phyloP scores from a whole-genome alignment of 495 filamentous ascomycete species.

The Penicillium alfredii region DNA sequence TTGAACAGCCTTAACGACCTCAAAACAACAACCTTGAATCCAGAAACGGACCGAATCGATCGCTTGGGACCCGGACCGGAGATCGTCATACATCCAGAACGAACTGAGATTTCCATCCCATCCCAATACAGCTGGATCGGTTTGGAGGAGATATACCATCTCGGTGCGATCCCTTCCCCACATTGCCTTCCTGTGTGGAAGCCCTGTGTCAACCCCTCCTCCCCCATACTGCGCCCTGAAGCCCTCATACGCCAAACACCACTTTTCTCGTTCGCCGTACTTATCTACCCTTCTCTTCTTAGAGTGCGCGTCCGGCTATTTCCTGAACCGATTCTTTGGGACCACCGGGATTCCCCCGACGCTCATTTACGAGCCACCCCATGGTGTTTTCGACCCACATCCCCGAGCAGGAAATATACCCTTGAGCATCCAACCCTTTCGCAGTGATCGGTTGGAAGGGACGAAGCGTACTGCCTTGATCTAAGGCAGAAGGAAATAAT shows the following conservation, averaged over 20 bases:
- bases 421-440: slow-evolving; percentile 6
- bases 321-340: not conserved
- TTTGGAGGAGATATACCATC: not conserved
- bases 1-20: slow-evolving; percentile 11
- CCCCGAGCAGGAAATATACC: slow-evolving; percentile 8
- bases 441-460: slow-evolving; percentile 18
- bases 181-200: slow-evolving; percentile 3
- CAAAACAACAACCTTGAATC: slow-evolving; percentile 5
- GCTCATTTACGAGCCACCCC: slow-evolving; percentile 1
- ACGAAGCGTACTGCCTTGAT: slow-evolving; percentile 21
- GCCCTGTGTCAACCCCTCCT: slow-evolving; percentile 22
- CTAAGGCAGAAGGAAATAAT: slow-evolving; percentile 27
- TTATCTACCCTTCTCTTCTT: not conserved
- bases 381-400: slow-evolving; percentile 14
- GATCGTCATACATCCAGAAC: slow-evolving; percentile 12
- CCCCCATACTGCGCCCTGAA: slow-evolving; percentile 6
- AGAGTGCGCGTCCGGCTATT: too few relatives aligned
- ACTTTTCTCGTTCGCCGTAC: slow-evolving; percentile 1
- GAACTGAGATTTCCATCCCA: slow-evolving; percentile 4
- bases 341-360: not conserved
- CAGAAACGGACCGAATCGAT: slow-evolving; percentile 5
- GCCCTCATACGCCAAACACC: slow-evolving; percentile 1
- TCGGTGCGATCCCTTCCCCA: slow-evolving; percentile 2
- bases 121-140: slow-evolving; percentile 1
- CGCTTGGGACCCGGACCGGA: slow-evolving; percentile 11